Conservation (phyloP, 2,329 filamentous ascomycete species). For the Grosmannia penicillata region DNA sequence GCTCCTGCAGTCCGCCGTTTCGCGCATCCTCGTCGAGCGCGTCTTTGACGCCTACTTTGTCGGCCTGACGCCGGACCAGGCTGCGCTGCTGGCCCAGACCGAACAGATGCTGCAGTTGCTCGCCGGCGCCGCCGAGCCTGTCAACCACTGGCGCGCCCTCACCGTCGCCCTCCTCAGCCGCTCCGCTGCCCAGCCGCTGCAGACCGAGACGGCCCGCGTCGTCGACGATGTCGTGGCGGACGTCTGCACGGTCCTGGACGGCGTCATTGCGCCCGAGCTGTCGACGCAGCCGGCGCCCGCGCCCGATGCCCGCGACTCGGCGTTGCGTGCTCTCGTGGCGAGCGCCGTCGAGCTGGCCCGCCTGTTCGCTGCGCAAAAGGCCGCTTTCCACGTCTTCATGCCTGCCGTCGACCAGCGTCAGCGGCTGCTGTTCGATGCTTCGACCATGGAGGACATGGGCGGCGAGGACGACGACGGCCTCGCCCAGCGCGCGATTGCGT, state of each 20-base stretch:
- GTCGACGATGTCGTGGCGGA: slow-evolving; percentile 28
- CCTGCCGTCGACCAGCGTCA: slow-evolving; percentile 38
- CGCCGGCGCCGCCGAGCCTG: slow-evolving; percentile 16
- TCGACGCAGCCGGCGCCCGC: not conserved
- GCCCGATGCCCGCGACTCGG: slow-evolving; percentile 28
- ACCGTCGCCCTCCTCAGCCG: slow-evolving; percentile 45
- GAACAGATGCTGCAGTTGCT: slow-evolving; percentile 20
- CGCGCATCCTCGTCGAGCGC: slow-evolving; percentile 41
- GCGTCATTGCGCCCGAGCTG: slow-evolving; percentile 2
- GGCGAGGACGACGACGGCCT: slow-evolving; percentile 30
- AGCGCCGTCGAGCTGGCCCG: slow-evolving; percentile 41
- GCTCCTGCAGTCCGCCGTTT: slow-evolving; percentile 47
- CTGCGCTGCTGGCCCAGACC: slow-evolving; percentile 30
- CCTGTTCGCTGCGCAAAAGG: slow-evolving; percentile 42
- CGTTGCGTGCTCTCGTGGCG: slow-evolving; percentile 35
- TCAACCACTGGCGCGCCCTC: slow-evolving; percentile 53
- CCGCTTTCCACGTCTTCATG: slow-evolving; percentile 40
- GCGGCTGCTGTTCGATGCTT: slow-evolving; percentile 37
- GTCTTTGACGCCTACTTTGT: slow-evolving; percentile 51
- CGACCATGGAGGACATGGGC: slow-evolving; percentile 51
- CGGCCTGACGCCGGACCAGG: slow-evolving; percentile 41
- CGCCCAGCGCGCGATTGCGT: slow-evolving; percentile 37
- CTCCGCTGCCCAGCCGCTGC: slow-evolving; percentile 31
- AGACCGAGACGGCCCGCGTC: slow-evolving; percentile 26
- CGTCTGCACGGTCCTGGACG: slow-evolving; percentile 21